Percentiles rank a stretch among this genome's conserved stretches.
Conservation (phyloP, 305 asterid genomes). For the Fraxinus platypoda region DNA sequence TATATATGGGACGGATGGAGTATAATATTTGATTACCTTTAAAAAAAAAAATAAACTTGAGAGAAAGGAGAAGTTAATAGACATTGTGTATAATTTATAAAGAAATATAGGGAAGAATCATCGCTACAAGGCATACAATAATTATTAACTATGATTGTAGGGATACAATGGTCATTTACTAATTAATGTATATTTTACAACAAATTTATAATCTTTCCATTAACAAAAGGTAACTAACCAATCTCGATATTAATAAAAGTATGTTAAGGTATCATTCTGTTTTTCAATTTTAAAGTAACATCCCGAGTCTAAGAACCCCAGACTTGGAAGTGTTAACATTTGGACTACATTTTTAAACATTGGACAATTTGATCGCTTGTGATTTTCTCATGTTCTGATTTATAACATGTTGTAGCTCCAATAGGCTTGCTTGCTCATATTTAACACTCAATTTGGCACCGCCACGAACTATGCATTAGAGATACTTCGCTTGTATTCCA, state of each 20-base stretch:
- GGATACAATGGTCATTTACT: neutral
- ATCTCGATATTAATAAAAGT: neutral
- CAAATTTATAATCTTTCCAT: neutral
- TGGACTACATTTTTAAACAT: neutral
- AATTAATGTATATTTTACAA: neutral
- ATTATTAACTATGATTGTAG: neutral
- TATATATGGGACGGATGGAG: no score
- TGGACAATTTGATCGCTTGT: neutral
- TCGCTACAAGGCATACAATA: neutral
- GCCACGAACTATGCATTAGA: neutral
- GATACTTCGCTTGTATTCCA: neutral
- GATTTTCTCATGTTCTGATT: neutral
- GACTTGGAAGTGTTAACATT: neutral
- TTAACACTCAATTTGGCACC: neutral
- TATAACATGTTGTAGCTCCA: neutral
- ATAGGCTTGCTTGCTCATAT: neutral
- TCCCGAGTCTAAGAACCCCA: neutral
- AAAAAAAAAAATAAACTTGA: neutral
- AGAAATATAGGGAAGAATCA: neutral
- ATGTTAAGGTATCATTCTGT: neutral
- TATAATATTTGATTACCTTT: no score
- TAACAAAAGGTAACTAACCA: neutral
- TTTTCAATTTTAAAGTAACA: neutral
- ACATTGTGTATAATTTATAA: neutral
- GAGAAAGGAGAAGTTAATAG: neutral